Percentiles rank a stretch among this genome's conserved stretches.
Conservation (phyloP, 1,284 basidiomycete species). For the Caloboletus inedulis region DNA sequence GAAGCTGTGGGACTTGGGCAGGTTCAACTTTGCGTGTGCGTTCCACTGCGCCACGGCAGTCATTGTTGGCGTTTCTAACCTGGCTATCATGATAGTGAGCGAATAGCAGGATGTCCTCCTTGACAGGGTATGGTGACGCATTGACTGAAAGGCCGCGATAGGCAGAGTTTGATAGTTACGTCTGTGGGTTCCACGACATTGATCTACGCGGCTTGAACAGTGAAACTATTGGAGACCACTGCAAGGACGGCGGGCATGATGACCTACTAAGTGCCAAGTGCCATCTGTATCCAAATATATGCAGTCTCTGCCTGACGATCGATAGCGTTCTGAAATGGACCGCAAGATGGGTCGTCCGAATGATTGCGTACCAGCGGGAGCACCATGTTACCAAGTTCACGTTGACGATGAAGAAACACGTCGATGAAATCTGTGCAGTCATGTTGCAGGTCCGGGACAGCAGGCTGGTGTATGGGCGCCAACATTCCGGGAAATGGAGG, state of each 20-base stretch:
- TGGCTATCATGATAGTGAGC: not conserved
- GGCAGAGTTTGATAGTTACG: conserved; percentile 11
- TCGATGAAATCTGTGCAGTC: conserved; percentile 2
- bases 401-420: conserved; percentile 12
- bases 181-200: conserved; percentile 7
- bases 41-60: not conserved
- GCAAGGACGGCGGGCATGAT: conserved; percentile 12
- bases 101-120: conserved; percentile 5
- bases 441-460: not conserved
- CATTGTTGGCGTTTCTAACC: not conserved
- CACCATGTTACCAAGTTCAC: conserved; percentile 18
- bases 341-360: conserved; percentile 14
- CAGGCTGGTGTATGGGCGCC: conserved; percentile 12
- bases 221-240: conserved; percentile 17
- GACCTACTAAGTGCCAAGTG: conserved; percentile 14
- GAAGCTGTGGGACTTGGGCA: conserved; percentile 9
- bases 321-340: conserved; percentile 10
- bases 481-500: conserved; percentile 17
- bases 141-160: not conserved
- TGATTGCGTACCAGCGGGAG: conserved; percentile 10
- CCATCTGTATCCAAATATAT: not conserved
- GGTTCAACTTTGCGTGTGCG: conserved; percentile 8
- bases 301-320: conserved; percentile 16
- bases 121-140: not conserved
- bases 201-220: conserved; percentile 11